Base-by-base conservation (phyloP, 2,329 filamentous ascomycete species). In the Fusarium sp. region DNA sequence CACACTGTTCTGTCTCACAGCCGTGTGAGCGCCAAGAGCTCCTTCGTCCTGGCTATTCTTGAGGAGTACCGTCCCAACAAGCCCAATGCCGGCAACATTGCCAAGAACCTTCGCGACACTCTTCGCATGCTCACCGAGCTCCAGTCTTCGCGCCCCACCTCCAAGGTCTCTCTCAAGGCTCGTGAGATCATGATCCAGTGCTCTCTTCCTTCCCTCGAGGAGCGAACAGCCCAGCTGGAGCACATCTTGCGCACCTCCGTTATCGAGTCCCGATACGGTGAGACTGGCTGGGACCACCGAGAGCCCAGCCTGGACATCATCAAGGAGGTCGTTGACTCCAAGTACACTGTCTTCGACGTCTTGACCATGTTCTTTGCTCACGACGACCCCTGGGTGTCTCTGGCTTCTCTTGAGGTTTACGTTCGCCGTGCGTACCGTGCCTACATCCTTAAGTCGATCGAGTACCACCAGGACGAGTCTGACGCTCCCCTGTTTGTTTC, bases 291-390 rank as follows among this genome's bases (percentile, higher is more conserved):
- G 94, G 96, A 98, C 74, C 97, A 99, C 86, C 90, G 97, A 76
- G 94, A 98, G 84, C 97, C 97, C 57, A 94, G 93, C 84, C 87
- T 97, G 64, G 93, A 97, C 25, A 88, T 97, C 74, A 93, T 99
- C 85, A 98, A 98, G 88, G 97, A 99, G 84, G 95, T 99, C 35
- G 95, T 99, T 62, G 97, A 99, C 84, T 98, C 97, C 64, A 97
- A 97, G 86, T 98, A 97, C 87, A 98, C 96, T 48, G 97, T 99
- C 74, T 98, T 98, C 78, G 97, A 99, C 81, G 97, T 99, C 20
- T 85, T 99, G 76, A 94, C 96, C 9, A 92, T 95, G 67, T 99
- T 99, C 91, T 99, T 99, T 81, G 94, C 92, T 37, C 95, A 99
- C 84, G 91, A 94, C 48, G 97, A 99, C 81, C 92, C 95, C 14